Evolutionary conservation across 805 yeast genomes (phyloP).

Genomic region (Suhomyces sp.): DNA sequence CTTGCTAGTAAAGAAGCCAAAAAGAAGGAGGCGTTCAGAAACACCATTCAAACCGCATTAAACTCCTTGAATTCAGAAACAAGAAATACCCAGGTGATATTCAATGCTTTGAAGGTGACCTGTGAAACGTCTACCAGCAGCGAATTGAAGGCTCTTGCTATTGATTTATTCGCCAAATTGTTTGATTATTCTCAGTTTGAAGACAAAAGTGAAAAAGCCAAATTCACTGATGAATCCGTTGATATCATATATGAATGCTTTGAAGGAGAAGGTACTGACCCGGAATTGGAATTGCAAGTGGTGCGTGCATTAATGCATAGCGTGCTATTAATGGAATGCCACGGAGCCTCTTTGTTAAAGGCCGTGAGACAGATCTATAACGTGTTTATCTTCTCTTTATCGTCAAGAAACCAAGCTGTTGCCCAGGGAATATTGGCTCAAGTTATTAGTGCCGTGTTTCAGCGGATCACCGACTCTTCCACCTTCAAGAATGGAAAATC

Average conservation of each 20-base stretch:
- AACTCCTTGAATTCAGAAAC: constrained; percentile 39
- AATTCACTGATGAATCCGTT: constrained; percentile 76
- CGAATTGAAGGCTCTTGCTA: constrained; percentile 67
- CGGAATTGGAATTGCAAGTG: constrained; percentile 85
- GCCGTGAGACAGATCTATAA: constrained; percentile 94
- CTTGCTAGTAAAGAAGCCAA: constrained; percentile 59
- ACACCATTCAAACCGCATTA: constrained; percentile 39
- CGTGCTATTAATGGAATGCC: constrained; percentile 79
- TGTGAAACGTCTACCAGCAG: constrained; percentile 61
- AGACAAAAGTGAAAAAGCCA: constrained; percentile 51
- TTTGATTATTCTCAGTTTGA: constrained; percentile 83
- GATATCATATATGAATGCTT: constrained; percentile 81
- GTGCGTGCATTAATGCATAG: constrained; percentile 89
- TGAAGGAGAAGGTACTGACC: constrained; percentile 90
- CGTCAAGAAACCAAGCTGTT: constrained; percentile 81
- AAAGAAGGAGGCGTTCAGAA: constrained; percentile 42
- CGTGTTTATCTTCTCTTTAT: constrained; percentile 79
- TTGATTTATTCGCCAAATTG: constrained; percentile 83
- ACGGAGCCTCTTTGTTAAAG: constrained; percentile 82
- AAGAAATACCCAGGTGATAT: constrained; percentile 52
- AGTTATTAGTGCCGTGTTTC: constrained; percentile 81
- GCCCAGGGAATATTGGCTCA: constrained; percentile 96
- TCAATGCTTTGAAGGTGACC: constrained; percentile 73
- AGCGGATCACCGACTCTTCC: constrained; percentile 46
- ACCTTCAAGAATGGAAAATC: constrained; percentile 9